phyloP scores from a whole-genome alignment of 2,329 filamentous ascomycete genomes.

The Fonsecaea monophora region DNA sequence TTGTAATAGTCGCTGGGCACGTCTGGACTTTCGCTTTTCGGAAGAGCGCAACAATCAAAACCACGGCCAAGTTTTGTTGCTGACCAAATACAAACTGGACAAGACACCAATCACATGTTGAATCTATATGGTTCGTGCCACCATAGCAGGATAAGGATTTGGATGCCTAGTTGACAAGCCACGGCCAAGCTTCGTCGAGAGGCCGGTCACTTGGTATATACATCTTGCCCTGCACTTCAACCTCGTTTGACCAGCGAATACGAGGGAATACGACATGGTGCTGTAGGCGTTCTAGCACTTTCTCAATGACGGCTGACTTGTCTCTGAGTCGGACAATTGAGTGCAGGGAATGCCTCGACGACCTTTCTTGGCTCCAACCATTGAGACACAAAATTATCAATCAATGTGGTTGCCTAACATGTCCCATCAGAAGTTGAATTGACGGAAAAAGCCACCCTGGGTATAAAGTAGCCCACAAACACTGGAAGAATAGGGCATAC shows the following conservation, averaged over 20 bases:
- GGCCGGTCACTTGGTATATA: neutral
- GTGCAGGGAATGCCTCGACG: neutral
- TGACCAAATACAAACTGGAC: neutral
- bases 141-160: slow-evolving; percentile 4
- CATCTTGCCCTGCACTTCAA: neutral
- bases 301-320: neutral
- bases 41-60: neutral
- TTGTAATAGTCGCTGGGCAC: neutral
- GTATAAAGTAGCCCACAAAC: neutral
- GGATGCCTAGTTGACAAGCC: slow-evolving; percentile 22
- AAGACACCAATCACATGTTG: neutral
- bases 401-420: slow-evolving; percentile 7
- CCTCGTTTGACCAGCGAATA: neutral
- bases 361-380: neutral
- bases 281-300: neutral
- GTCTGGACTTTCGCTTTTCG: neutral
- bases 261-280: neutral
- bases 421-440: neutral
- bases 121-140: neutral
- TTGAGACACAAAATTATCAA: neutral
- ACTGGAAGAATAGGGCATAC: neutral
- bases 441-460: neutral
- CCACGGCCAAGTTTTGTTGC: neutral
- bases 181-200: slow-evolving; percentile 14
- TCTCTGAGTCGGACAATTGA: neutral